phyloP scores from a whole-genome alignment of 306 rosid genomes.

The Castanopsis chinensis region DNA sequence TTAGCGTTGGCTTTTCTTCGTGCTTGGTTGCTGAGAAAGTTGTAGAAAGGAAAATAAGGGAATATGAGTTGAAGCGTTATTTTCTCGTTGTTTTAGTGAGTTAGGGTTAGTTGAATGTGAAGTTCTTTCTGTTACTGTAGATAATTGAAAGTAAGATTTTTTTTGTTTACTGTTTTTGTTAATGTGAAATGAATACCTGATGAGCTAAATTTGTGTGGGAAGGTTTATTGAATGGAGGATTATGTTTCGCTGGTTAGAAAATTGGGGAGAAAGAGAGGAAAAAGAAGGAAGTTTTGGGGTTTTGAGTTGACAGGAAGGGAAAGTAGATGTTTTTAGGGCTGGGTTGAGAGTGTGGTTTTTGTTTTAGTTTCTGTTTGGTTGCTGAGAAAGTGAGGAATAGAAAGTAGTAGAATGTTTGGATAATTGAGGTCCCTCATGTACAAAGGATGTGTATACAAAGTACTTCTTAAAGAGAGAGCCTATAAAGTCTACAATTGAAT shows the following conservation, averaged over 20 bases:
- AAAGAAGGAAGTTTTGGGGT: neutral
- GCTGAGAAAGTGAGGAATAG: neutral
- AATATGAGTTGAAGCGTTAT: neutral
- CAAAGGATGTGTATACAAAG: too few species aligned
- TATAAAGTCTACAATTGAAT: too few species aligned
- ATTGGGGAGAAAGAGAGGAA: neutral
- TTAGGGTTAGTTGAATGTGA: neutral
- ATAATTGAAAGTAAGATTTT: neutral
- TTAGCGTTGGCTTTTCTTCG: neutral
- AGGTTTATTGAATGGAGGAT: neutral
- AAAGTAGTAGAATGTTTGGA: neutral
- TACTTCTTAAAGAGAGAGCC: too few species aligned
- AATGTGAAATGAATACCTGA: neutral
- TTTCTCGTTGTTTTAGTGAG: neutral
- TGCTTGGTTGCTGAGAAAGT: neutral
- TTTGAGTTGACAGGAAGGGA: neutral
- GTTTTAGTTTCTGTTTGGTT: conserved; percentile 1
- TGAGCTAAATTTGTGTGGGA: neutral
- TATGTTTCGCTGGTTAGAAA: too few species aligned
- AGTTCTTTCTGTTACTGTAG: neutral
- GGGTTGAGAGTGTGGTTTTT: neutral
- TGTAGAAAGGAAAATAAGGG: neutral
- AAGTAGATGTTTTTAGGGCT: neutral
- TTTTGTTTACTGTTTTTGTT: neutral
- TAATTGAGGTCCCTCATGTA: neutral